Conservation (phyloP, 1,284 basidiomycete genomes). For the Ustilago trichophora region DNA sequence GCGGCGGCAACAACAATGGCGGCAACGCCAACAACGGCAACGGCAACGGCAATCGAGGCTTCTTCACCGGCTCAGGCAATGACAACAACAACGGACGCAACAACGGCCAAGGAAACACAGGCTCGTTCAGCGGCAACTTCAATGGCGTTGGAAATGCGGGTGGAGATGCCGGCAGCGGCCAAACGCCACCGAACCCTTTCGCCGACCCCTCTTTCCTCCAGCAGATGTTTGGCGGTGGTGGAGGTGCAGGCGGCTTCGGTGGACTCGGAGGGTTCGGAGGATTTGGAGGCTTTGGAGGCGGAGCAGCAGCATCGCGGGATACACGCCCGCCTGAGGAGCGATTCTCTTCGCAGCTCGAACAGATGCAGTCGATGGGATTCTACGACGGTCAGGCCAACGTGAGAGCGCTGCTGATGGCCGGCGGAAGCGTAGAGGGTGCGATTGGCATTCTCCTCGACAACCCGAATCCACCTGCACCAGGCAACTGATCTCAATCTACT, state of each 20-base stretch:
- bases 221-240: conserved; percentile 45
- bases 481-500: no score
- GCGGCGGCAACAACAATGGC: conserved; percentile 3
- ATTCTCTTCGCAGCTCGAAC: conserved; percentile 59
- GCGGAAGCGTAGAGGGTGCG: conserved; percentile 60
- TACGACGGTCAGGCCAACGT: conserved; percentile 60
- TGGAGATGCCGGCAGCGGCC: conserved; percentile 5
- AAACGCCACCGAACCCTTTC: conserved; percentile 25
- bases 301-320: conserved; percentile 34
- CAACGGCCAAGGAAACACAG: conserved; percentile 16
- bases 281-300: conserved; percentile 23
- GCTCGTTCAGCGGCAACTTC: conserved; percentile 13
- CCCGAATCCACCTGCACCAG: conserved; percentile 33
- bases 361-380: conserved; percentile 64
- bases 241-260: conserved; percentile 38
- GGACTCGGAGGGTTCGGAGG: conserved; percentile 33
- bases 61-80: conserved; percentile 1
- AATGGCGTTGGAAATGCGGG: conserved; percentile 22
- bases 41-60: not conserved
- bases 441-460: conserved; percentile 56
- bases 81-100: conserved; percentile 3
- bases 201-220: conserved; percentile 38
- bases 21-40: not conserved
- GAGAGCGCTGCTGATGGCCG: conserved; percentile 57
- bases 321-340: conserved; percentile 60